Evolutionary conservation across 2,329 filamentous ascomycete species (phyloP).

Genomic region (Colletotrichum tabaci): DNA sequence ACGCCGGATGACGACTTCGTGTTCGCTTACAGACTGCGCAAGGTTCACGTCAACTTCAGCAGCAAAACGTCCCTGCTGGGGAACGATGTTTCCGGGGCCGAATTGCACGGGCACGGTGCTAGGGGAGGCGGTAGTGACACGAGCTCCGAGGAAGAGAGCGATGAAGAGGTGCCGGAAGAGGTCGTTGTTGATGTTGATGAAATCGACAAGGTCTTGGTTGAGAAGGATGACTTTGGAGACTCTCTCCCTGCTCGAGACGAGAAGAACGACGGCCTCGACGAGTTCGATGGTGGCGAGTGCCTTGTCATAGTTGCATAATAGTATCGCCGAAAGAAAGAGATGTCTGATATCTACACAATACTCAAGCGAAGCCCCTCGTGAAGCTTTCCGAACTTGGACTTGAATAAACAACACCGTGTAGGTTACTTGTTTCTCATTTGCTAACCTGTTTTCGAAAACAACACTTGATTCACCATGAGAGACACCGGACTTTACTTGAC

Average conservation of each 20-base stretch:
- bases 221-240: constrained; percentile 14
- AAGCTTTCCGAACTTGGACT: background rate
- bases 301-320: constrained; percentile 11
- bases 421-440: background rate
- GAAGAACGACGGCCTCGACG: constrained; percentile 11
- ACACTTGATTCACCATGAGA: background rate
- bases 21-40: constrained; percentile 27
- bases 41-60: constrained; percentile 10
- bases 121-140: background rate
- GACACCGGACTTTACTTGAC: background rate
- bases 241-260: constrained; percentile 5
- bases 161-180: constrained; percentile 3
- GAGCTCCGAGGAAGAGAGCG: constrained; percentile 10
- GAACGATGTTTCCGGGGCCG: constrained; percentile 2
- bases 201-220: constrained; percentile 12
- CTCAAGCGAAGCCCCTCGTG: background rate
- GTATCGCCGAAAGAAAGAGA: background rate
- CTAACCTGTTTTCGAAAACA: background rate
- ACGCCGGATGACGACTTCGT: constrained; percentile 18
- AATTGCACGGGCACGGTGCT: constrained; percentile 8
- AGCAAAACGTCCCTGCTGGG: constrained; percentile 9
- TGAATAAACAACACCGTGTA: background rate
- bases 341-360: background rate
- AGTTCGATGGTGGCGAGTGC: constrained; percentile 7
- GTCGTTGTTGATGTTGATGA: constrained; percentile 11